Base-by-base conservation (phyloP, 306 rosid genomes). In the Hippophae rhamnoides region DNA sequence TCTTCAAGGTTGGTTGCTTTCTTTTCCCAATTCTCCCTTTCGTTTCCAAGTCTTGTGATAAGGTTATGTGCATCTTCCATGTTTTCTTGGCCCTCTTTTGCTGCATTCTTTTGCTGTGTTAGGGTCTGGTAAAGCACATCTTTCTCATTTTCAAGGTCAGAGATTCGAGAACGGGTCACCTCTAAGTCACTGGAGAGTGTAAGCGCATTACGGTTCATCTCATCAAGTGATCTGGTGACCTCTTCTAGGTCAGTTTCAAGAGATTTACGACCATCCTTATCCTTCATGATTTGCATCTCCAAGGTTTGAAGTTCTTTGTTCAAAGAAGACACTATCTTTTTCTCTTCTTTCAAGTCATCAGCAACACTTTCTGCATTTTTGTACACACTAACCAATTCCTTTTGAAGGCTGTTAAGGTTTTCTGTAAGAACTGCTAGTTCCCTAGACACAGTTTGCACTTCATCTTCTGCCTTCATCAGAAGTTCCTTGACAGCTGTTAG, bases 21-120 rank as follows among this genome's bases (percentile, higher is more conserved):
- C 68, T 74, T 85, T 68, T 81, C 88, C 60, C 88, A 76, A 60
- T 47, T 77, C 31, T 68, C 93, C 74, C 88, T 85, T 57, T 84
- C 96, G 44, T 60, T 73, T 26, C 86, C 84, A 31, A 88, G 95
- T 75, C 64, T 78, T 79, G 72, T 72, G 75, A 84, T 81, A 62
- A 92, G 74, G 66, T 69, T 72, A 54, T 84, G 96, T n/a, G 87
- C 93, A 62, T 88, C 90, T 82, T 88, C 93, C 62, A 84, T 69
- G 80, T 80, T 84, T 61, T 92, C 95, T 18, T 50, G 74, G 27
- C 88, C 96, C 56, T 73, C 95, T 66, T 68, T 78, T 18, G 72
- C 50, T 14, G 74, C 81, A 47, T 70, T 76, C 70, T 73, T 84
- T 76, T 88, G 85, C 74, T 78, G 85, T 1, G 65, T 65, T 18